Evolutionary conservation across 83 land plant genomes (phyloP), one percentile per base, ranked within the genome.

Genomic region (Diphasiastrum complanatum): DNA sequence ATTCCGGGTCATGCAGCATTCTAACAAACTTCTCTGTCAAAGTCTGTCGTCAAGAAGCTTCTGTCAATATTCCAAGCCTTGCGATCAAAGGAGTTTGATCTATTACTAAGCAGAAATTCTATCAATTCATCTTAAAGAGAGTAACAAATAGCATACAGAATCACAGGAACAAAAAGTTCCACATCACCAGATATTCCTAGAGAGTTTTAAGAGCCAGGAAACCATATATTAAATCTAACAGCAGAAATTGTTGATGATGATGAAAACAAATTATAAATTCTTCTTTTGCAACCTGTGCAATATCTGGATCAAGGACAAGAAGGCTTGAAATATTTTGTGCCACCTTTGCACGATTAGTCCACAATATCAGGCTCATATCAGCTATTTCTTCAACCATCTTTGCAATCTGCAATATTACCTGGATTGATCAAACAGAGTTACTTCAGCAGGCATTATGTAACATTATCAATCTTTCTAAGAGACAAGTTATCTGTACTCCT

Each of bases 1-100:
- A 93, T 65, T 93, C 96, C 47, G 74, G 45, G 70, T 93, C 98
- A 34, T 66, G 77, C 33, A 93, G 77, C 75, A 85, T 49, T 43
- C 35, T 69, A 46, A 93, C 66, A 22, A 89, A 71, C 59, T 51
- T 82, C 34, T 78, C 86, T 34, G 81, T 77, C 82, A 91, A 76
- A 22, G 50, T 64, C 97, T 91, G 77, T 18, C 52, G 28, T 10
- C 65, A 29, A 27, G 56, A 55, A 33, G 5, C 45, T 38, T 23
- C 33, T 5, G n/a, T n/a, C n/a, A n/a, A n/a, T n/a, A n/a, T n/a
- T n/a, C n/a, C n/a, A n/a, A n/a, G n/a, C n/a, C n/a, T n/a, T n/a
- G n/a, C n/a, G n/a, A n/a, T n/a, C n/a, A n/a, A n/a, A n/a, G n/a
- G n/a, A n/a, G n/a, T n/a, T n/a, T n/a, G n/a, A n/a, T n/a, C n/a